Evolutionary conservation across 192 early-diverging fungal genomes (phyloP), one percentile per base, ranked within the genome.

Genomic region (Podila epicladia): DNA sequence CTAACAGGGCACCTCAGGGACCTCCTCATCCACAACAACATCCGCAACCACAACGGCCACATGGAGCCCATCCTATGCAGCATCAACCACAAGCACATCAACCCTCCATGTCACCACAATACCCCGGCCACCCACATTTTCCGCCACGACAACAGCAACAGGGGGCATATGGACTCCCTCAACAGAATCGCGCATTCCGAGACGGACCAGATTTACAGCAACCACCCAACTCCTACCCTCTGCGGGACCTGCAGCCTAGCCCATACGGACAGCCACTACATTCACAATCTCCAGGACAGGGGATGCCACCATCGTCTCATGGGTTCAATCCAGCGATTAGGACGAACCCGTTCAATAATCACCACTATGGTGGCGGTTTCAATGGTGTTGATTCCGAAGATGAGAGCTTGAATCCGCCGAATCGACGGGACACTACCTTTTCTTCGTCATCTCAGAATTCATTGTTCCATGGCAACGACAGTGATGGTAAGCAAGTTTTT

Each of bases 381-480:
- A 63, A 41, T 26, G 73, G 65, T 15, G 32, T 38, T 31, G 73
- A 75, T 22, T 68, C 65, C 11, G 73, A 75, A 37, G 73, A 75
- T 38, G 73, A 75, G 37, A 62, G 72, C 50, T 41, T 62, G 58
- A 67, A 62, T 32, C 31, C 65, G 5, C 73, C 60, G 65, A 75
- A 75, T 32, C 65, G 64, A 8, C 51, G 73, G 4, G 73, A 69
- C 66, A 75, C 73, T 4, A 53, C 65, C 9, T 75, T 62, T 38
- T 75, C 66, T 13, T 58, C 67, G 11, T 75, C 73, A 24, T 75
- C 73, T 8, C 73, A 75, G 33, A 50, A 75, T 32, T 75, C 73
- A 24, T 49, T 75, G 19, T 75, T 75, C 51, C 73, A 69, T n/a
- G 45, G 67, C 12, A 38, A 51, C 9, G 73, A 75, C 19, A 60